Evolutionary conservation across 2,329 filamentous ascomycete species (phyloP), one percentile per base, ranked within the genome.

Genomic region (Neocatenulostroma microsporum): DNA sequence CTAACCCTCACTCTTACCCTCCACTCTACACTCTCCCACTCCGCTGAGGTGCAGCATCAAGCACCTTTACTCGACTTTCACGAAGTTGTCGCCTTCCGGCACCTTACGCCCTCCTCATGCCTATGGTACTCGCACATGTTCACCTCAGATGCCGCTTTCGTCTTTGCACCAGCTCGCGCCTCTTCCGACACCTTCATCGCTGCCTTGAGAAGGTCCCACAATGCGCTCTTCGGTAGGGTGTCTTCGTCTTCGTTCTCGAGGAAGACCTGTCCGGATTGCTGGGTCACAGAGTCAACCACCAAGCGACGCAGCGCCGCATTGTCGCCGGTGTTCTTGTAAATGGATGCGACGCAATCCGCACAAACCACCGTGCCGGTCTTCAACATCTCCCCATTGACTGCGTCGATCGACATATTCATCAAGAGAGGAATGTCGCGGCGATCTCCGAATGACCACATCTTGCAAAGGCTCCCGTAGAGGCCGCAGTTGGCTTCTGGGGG

Each of bases 361-460:
- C 17, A 39, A 11, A 33, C 15, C 15, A 10, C 12, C 9, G 20
- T 21, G 14, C 15, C 23, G 23, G 23, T n/a, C 12, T 20, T 14
- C 3, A 36, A 11, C 3, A 21, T 3, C 10, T 29, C 15, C 14
- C 21, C 34, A n/a, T 25, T 18, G 4, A 36, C 8, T 11, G 24
- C 34, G 26, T 36, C n/a, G 4, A 30, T 30, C 9, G 13, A 3
- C 6, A 4, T 20, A 11, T 37, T 41, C 39, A 41, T 41, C 12
- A 41, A 24, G 4, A 41, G 19, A 1, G 39, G 39, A 12, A 41
- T 33, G 8, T 37, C 12, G 3, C 34, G 28, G 8, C 24, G 13
- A 26, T 41, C 34, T 2, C 18, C 39, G n/a, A 37, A 34, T 5
- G 25, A 15, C 39, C 34, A 41, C 3, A 41, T 23, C 8, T 17